Evolutionary conservation across 805 yeast genomes (phyloP), one percentile per base, ranked within the genome.

Genomic region (Hanseniaspora valbyensis): DNA sequence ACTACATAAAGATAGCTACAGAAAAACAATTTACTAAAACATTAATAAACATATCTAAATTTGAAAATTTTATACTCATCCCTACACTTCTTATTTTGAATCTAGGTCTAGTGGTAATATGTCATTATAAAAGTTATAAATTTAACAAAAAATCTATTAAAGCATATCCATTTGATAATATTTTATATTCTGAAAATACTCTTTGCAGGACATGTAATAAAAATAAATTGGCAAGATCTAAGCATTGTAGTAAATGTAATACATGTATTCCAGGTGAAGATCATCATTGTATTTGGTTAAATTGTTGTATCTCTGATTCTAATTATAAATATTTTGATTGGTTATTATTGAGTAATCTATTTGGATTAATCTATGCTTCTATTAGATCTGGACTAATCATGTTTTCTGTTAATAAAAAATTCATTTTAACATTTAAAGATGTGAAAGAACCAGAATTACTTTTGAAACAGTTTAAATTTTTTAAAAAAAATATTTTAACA

Each of bases 201-300:
- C 67, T 66, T 55, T 82, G 89, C 56, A 41, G 70, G 0, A 73
- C 82, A 1, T 86, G 95, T 59, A 66, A 72, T 18, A 64, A 75
- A 18, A 71, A 78, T 71, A 70, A 88, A 56, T 80, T 83, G 0
- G 82, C 88, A 0, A 66, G 95, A 36, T 71, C 92, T 0, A 79
- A 81, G 53, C 95, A 86, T 65, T 86, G 95, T 58, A 69, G 75
- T 5, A 69, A 72, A 5, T 86, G 95, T 62, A 75, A 75, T 49
- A 61, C 65, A 2, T 86, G 95, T 60, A 69, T 83, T 5, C 62
- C 75, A 10, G 57, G 74, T 43, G 81, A 77, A 57, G 95, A 86
- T 57, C 90, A 82, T 60, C 89, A 82, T 61, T 82, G 90, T 58
- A 60, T 75, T 33, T 78, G 84, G 78, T 62, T 84, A 43, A 81